Percentiles rank a stretch among this genome's conserved stretches.
Evolutionary conservation across 2,329 filamentous ascomycete genomes (phyloP).

Genomic region (Coniella vitis): DNA sequence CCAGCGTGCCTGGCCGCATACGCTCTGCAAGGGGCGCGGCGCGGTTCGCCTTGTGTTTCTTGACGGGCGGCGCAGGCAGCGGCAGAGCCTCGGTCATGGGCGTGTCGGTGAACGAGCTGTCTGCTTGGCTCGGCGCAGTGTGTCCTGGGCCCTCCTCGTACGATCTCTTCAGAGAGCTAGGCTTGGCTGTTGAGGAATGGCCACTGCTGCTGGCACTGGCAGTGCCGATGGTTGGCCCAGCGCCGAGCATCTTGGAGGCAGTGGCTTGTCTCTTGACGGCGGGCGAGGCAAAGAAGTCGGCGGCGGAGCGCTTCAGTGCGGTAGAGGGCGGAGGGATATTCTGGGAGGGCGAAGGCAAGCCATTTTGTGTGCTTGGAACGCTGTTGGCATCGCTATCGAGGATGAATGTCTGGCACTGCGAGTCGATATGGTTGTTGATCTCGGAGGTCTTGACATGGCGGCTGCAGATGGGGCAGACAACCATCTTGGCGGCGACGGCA

Average conservation of each 20-base stretch:
- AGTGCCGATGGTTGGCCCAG: constrained; percentile 28
- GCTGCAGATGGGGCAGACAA: constrained; percentile 77
- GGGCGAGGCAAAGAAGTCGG: constrained; percentile 57
- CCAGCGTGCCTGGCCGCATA: constrained; percentile 78
- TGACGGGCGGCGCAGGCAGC: constrained; percentile 36
- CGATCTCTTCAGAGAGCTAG: constrained; percentile 38
- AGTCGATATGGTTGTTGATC: constrained; percentile 91
- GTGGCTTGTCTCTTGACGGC: constrained; percentile 47
- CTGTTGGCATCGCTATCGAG: constrained; percentile 40
- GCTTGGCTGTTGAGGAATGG: constrained; percentile 2
- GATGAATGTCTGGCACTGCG: constrained; percentile 64
- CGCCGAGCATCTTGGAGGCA: constrained; percentile 26
- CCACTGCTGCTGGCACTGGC: constrained; percentile 3
- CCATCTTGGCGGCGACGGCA: constrained; percentile 30
- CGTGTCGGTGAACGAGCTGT: constrained; percentile 18
- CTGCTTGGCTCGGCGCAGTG: constrained; percentile 15
- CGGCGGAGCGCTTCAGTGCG: constrained; percentile 48
- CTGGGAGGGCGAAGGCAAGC: not conserved
- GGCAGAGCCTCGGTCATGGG: constrained; percentile 21
- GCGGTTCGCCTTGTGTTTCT: constrained; percentile 63
- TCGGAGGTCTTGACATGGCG: constrained; percentile 62
- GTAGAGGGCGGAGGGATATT: constrained; percentile 25
- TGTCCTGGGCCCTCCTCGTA: constrained; percentile 48
- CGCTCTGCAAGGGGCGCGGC: constrained; percentile 85
- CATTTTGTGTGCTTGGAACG: constrained; percentile 21